Evolutionary conservation across 805 yeast species (phyloP).

Genomic region (Candida ipomoeae): DNA sequence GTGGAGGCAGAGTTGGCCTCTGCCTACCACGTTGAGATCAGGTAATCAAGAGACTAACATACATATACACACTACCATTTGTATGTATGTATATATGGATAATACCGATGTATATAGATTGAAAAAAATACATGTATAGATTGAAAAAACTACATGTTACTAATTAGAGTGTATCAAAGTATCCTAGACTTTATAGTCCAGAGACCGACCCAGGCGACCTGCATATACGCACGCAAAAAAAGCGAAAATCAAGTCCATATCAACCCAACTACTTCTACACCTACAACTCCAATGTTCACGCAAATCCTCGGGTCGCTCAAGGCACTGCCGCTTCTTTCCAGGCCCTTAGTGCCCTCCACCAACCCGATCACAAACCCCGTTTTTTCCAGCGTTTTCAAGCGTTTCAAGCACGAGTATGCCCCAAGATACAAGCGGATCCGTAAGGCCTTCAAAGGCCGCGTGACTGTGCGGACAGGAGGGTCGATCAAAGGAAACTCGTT

Average conservation of each 20-base stretch:
- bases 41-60: slow-evolving; percentile 16
- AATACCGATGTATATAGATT: background rate
- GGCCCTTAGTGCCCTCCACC: background rate
- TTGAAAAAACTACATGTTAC: no score
- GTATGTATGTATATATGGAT: no score
- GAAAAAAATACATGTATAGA: no score
- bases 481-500: slow-evolving; percentile 83
- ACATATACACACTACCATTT: no score
- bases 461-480: slow-evolving; percentile 91
- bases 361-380: background rate
- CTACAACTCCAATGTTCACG: slow-evolving; percentile 8
- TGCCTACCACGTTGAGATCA: slow-evolving; percentile 55
- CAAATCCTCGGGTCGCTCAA: slow-evolving; percentile 3
- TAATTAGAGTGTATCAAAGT: no score
- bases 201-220: background rate
- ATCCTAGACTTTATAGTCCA: background rate
- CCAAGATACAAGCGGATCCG: slow-evolving; percentile 65
- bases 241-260: background rate
- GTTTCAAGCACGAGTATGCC: slow-evolving; percentile 68
- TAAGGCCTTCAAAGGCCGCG: slow-evolving; percentile 91
- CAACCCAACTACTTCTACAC: background rate
- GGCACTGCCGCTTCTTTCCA: background rate
- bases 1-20: slow-evolving; percentile 57
- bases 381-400: slow-evolving; percentile 8
- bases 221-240: slow-evolving; percentile 1